Conservation (phyloP, 2,329 filamentous ascomycete genomes). For the Cercospora zeae-maydis region DNA sequence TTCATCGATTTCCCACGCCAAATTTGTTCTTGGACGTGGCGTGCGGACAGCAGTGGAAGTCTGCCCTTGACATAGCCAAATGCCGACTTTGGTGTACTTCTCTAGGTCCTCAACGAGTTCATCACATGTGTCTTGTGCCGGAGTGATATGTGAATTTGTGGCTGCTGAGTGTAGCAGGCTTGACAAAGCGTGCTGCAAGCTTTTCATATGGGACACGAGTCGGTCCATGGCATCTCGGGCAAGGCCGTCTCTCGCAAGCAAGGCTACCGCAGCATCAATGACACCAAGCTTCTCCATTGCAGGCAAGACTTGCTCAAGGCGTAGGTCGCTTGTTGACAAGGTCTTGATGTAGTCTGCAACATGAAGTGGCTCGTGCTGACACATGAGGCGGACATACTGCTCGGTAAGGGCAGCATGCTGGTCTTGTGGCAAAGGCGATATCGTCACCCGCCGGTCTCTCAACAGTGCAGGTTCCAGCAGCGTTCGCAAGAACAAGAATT, state of each 20-base stretch:
- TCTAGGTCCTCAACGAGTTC: conserved; percentile 74
- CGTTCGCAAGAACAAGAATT: conserved; percentile 72
- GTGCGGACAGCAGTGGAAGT: conserved; percentile 54
- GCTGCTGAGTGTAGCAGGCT: conserved; percentile 65
- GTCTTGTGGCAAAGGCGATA: conserved; percentile 35
- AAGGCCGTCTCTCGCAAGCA: conserved; percentile 86
- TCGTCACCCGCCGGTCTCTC: conserved; percentile 29
- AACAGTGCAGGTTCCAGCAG: conserved; percentile 62
- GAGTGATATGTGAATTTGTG: conserved; percentile 55
- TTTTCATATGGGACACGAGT: conserved; percentile 74
- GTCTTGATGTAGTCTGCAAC: conserved; percentile 80
- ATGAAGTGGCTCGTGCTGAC: conserved; percentile 73
- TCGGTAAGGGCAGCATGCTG: conserved; percentile 63
- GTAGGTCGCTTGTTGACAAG: conserved; percentile 72
- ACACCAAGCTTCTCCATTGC: conserved; percentile 86
- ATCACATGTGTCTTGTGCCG: conserved; percentile 63
- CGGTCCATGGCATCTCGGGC: conserved; percentile 78
- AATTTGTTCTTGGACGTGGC: conserved; percentile 36
- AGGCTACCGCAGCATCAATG: conserved; percentile 85
- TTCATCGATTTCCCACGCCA: conserved; percentile 49
- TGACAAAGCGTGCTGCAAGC: conserved; percentile 72
- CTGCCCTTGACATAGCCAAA: conserved; percentile 91
- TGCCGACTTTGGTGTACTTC: conserved; percentile 88
- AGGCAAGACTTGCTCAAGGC: conserved; percentile 75
- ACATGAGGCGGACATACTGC: conserved; percentile 86